Evolutionary conservation across 2,329 filamentous ascomycete species (phyloP).

Genomic region (Botrytis squamosa): DNA sequence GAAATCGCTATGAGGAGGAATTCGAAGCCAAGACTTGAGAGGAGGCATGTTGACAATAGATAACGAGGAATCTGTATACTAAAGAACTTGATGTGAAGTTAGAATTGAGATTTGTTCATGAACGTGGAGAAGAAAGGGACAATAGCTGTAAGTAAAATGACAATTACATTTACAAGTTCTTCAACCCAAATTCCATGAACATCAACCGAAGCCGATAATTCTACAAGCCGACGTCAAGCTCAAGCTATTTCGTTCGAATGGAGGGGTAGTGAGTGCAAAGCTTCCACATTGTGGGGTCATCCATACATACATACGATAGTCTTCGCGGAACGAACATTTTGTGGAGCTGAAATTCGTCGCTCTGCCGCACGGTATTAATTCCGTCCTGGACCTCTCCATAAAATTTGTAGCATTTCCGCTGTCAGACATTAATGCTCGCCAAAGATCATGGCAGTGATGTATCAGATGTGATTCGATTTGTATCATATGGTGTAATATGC

Average conservation of each 20-base stretch:
- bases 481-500: neutral
- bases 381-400: neutral
- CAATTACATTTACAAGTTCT: neutral
- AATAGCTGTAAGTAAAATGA: neutral
- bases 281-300: neutral
- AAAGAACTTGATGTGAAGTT: neutral
- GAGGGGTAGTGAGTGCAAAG: neutral
- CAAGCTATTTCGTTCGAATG: neutral
- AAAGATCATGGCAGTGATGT: neutral
- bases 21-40: conserved; percentile 37
- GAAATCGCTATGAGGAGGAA: conserved; percentile 47
- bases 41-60: conserved; percentile 33
- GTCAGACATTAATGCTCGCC: neutral
- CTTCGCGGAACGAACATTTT: conserved; percentile 3
- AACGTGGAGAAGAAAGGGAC: too few species aligned
- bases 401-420: neutral
- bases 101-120: neutral
- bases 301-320: neutral
- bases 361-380: conserved; percentile 9
- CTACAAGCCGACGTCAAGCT: neutral
- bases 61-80: neutral
- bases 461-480: neutral
- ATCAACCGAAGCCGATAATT: neutral
- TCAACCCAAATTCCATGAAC: neutral
- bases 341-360: neutral